Conservation (phyloP, 2,329 filamentous ascomycete genomes). For the Fusarium buxicola region DNA sequence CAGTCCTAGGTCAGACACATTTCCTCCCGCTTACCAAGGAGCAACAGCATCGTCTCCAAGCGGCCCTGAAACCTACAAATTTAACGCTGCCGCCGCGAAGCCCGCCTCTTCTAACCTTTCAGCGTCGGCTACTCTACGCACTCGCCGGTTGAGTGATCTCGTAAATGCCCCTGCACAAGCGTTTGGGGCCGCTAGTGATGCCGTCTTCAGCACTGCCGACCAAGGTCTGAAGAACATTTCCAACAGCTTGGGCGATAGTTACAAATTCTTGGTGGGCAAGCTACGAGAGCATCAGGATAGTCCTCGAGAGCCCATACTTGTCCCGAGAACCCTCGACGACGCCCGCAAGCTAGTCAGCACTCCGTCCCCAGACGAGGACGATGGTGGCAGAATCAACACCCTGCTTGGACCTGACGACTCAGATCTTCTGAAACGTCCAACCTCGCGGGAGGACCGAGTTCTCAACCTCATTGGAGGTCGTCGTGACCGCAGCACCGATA, state of each 20-base stretch:
- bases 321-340: constrained; percentile 93
- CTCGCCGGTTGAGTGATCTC: constrained; percentile 83
- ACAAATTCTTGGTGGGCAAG: constrained; percentile 91
- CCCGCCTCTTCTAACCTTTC: constrained; percentile 57
- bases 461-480: constrained; percentile 78
- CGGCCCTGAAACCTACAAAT: constrained; percentile 49
- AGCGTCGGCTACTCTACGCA: constrained; percentile 66
- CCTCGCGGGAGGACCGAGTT: constrained; percentile 70
- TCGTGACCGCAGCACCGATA: constrained; percentile 83
- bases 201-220: constrained; percentile 88
- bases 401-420: constrained; percentile 57
- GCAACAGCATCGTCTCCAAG: constrained; percentile 51
- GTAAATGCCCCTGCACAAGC: constrained; percentile 87
- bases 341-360: constrained; percentile 88
- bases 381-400: constrained; percentile 68
- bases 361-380: constrained; percentile 72
- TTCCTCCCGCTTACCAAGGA: constrained; percentile 67
- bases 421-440: constrained; percentile 47
- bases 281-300: constrained; percentile 76
- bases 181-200: constrained; percentile 84
- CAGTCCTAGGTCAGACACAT: constrained; percentile 64
- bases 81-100: constrained; percentile 51
- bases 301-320: constrained; percentile 61
- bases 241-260: constrained; percentile 88
- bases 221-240: constrained; percentile 93